Evolutionary conservation across 2,329 filamentous ascomycete species (phyloP).

Genomic region (Saccharata proteae): DNA sequence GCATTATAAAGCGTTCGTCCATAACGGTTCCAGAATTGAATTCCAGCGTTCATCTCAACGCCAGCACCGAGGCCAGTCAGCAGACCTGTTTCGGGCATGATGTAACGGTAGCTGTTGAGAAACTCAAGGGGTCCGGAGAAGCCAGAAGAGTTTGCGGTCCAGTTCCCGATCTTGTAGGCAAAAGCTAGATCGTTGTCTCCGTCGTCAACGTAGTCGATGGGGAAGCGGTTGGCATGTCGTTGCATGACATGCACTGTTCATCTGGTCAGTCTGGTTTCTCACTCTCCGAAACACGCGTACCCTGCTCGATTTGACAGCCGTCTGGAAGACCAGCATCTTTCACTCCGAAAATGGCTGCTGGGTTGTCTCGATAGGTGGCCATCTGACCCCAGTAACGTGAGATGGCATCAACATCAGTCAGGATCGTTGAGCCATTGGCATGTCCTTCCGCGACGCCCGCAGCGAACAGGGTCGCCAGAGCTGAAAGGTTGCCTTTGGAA

Average conservation of each 20-base stretch:
- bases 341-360: conserved; percentile 35
- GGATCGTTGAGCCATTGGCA: conserved; percentile 9
- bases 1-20: conserved; percentile 43
- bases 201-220: conserved; percentile 35
- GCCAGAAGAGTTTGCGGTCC: conserved; percentile 24
- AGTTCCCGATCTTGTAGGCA: conserved; percentile 36
- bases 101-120: conserved; percentile 40
- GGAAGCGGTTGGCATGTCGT: conserved; percentile 43
- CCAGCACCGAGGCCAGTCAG: conserved; percentile 39
- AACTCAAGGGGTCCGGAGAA: conserved; percentile 40
- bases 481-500: no score
- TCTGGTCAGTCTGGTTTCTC: not conserved
- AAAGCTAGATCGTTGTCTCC: conserved; percentile 38
- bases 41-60: conserved; percentile 39
- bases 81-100: conserved; percentile 27
- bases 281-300: not conserved
- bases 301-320: conserved; percentile 44
- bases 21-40: conserved; percentile 43
- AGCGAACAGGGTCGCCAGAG: conserved; percentile 1
- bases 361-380: conserved; percentile 35
- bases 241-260: conserved; percentile 37
- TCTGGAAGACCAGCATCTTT: conserved; percentile 35
- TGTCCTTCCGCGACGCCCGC: conserved; percentile 1
- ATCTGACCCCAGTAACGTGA: conserved; percentile 36
- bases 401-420: conserved; percentile 22